phyloP scores from a whole-genome alignment of 345 rosid genomes.

The Cardiospermum halicacabum region DNA sequence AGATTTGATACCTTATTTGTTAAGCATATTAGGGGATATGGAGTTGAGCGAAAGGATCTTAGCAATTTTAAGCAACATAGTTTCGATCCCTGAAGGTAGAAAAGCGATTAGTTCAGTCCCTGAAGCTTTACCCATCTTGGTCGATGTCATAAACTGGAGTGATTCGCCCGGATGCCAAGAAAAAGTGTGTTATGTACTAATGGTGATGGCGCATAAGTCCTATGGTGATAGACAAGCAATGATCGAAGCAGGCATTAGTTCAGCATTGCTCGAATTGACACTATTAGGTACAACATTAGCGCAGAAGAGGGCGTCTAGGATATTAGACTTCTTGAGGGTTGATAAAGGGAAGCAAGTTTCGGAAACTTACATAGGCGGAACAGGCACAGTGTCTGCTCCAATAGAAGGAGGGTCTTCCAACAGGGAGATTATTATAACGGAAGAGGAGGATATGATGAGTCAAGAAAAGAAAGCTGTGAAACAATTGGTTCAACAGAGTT shows the following conservation, averaged over 20 bases:
- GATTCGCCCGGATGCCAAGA: constrained; percentile 95
- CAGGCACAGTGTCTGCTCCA: constrained; percentile 77
- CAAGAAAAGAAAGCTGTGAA: constrained; percentile 91
- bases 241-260: constrained; percentile 86
- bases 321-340: constrained; percentile 67
- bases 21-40: constrained; percentile 79
- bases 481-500: constrained; percentile 82
- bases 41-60: constrained; percentile 83
- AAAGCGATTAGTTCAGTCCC: constrained; percentile 51
- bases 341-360: constrained; percentile 91
- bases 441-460: constrained; percentile 70
- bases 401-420: constrained; percentile 51
- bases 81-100: constrained; percentile 77
- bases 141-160: constrained; percentile 86
- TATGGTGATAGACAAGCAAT: constrained; percentile 83
- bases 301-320: constrained; percentile 94
- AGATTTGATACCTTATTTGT: constrained; percentile 46
- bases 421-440: constrained; percentile 37
- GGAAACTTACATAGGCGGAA: constrained; percentile 46
- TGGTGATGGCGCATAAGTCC: constrained; percentile 93
- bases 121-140: constrained; percentile 67
- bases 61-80: constrained; percentile 76
- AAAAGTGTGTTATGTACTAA: constrained; percentile 71
- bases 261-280: constrained; percentile 77
- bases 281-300: constrained; percentile 88